These are phyloP conservation scores for Naganishia randhawae DNA, from an alignment of 768 basidiomycete genomes.

Conservation along the genomic window DNA sequence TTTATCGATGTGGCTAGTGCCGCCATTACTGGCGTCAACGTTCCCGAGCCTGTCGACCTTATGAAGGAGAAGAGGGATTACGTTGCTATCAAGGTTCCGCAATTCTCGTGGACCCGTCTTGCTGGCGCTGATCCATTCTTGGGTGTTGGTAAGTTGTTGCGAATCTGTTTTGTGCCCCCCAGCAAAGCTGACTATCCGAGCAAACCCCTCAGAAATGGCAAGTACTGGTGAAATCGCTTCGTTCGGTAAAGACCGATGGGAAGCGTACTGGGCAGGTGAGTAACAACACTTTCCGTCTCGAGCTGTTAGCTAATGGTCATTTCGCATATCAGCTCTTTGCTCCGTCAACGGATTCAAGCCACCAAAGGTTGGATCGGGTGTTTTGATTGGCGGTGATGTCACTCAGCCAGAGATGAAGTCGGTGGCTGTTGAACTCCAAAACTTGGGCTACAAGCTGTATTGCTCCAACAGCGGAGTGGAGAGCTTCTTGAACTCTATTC, in stretches of 20 bases:
- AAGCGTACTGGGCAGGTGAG: constrained; percentile 58
- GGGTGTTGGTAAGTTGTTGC: constrained; percentile 69
- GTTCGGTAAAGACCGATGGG: constrained; percentile 87
- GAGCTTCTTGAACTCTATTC: constrained; percentile 37
- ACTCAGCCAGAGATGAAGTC: constrained; percentile 77
- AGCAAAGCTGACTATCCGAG: not conserved
- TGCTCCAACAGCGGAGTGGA: constrained; percentile 62
- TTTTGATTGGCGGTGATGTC: constrained; percentile 87
- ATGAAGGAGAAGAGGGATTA: constrained; percentile 88
- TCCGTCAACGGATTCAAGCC: constrained; percentile 94
- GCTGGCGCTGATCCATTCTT: constrained; percentile 94
- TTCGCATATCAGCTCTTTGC: constrained; percentile 54
- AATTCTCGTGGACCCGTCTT: constrained; percentile 96
- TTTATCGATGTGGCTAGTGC: constrained; percentile 81
- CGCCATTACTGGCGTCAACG: constrained; percentile 77
- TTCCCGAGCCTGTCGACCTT: constrained; percentile 84
- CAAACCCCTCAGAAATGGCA: constrained; percentile 72
- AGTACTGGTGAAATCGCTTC: constrained; percentile 96
- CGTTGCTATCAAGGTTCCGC: constrained; percentile 92
- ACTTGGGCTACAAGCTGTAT: constrained; percentile 93
- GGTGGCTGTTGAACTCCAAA: constrained; percentile 72
- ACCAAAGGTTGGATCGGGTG: constrained; percentile 75
- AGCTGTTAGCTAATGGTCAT: not conserved
- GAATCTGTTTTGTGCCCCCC: not conserved
- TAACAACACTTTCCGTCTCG: not conserved